Percentiles rank a stretch among this genome's conserved stretches.
These are phyloP conservation scores for Fusarium euwallaceae DNA, from an alignment of 2,329 filamentous ascomycete genomes.

Conservation along the genomic window DNA sequence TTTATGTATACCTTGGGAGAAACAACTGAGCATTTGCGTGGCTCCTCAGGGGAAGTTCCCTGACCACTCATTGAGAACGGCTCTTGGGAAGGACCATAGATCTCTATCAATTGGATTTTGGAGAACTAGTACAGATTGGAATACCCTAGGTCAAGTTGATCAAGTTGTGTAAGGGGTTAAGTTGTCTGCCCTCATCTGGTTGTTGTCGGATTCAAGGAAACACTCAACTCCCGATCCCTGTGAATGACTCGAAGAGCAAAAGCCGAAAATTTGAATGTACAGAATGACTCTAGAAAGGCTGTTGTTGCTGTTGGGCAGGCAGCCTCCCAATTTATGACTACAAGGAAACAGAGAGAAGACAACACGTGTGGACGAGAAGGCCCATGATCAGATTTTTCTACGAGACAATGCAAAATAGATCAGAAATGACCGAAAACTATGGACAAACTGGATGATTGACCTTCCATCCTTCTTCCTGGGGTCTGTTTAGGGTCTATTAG, in stretches of 20 bases:
- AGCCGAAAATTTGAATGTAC: too few species aligned
- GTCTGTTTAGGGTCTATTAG: not conserved
- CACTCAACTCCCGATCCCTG: too few species aligned
- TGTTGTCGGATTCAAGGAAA: not conserved
- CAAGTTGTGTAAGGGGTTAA: too few species aligned
- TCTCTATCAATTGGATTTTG: not conserved
- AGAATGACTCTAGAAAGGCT: not conserved
- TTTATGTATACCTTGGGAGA: not conserved
- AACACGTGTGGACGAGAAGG: not conserved
- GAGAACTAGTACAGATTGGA: not conserved
- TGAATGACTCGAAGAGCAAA: not conserved
- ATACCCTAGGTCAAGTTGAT: fast-evolving
- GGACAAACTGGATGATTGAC: not conserved
- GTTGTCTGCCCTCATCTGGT: too few species aligned
- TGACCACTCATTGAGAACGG: not conserved
- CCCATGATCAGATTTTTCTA: not conserved
- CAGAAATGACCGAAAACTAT: not conserved
- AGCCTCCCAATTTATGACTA: not conserved
- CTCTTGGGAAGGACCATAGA: not conserved
- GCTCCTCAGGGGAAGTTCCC: not conserved
- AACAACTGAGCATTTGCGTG: not conserved
- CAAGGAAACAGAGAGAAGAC: not conserved
- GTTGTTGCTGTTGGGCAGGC: not conserved
- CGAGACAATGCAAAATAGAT: not conserved
- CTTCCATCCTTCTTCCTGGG: not conserved